These are phyloP conservation scores for Juglanconis sp. DNA, from an alignment of 2,329 filamentous ascomycete genomes.

Conservation along the genomic window DNA sequence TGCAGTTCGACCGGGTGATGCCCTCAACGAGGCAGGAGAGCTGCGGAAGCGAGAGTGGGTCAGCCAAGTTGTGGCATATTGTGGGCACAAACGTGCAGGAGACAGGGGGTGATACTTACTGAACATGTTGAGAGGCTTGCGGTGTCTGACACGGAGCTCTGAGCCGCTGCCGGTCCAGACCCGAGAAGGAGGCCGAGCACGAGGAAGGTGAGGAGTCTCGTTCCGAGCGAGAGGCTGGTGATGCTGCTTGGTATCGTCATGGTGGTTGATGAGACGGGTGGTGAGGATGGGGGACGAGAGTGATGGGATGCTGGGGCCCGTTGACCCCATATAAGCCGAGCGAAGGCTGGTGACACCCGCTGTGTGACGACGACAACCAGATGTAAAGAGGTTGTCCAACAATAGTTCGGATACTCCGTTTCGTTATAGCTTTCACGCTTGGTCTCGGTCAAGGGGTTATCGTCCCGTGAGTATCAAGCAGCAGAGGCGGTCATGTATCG, in stretches of 20 bases:
- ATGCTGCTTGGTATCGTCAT: not conserved
- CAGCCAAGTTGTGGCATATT: not conserved
- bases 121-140: slow-evolving; percentile 7
- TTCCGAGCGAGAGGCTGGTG: not conserved
- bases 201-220: not conserved
- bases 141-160: not conserved
- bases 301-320: not conserved
- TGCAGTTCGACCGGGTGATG: slow-evolving; percentile 4
- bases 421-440: no score
- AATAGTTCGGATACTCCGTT: no score
- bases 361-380: no score
- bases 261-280: not conserved
- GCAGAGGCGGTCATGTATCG: no score
- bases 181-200: slow-evolving; percentile 5
- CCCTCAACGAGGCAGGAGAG: slow-evolving; percentile 10
- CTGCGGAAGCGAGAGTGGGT: slow-evolving; percentile 2
- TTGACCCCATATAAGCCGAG: not conserved
- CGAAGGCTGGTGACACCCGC: no score
- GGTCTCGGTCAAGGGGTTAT: no score
- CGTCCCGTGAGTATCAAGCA: no score
- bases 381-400: no score
- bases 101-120: not conserved
- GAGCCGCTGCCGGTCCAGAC: not conserved
- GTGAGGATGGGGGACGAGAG: not conserved
- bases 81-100: not conserved